Evolutionary conservation across 306 rosid species (phyloP).

Genomic region (Luffa acutangula): DNA sequence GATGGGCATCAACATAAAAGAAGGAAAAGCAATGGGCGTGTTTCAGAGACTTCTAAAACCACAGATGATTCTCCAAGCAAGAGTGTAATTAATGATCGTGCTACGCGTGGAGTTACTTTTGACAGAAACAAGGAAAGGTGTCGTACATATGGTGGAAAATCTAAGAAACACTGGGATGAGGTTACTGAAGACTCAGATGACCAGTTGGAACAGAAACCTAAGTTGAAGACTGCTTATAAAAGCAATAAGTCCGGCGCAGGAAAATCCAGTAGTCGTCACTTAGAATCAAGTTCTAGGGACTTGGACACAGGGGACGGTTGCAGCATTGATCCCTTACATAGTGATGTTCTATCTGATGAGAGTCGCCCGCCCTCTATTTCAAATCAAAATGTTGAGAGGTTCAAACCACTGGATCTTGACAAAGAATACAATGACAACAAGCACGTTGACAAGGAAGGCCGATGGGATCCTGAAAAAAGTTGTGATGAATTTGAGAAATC

Average conservation of each 20-base stretch:
- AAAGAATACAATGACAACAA: neutral
- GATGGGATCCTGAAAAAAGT: slow-evolving; percentile 9
- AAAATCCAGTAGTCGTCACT: neutral
- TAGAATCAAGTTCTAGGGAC: neutral
- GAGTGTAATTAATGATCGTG: neutral
- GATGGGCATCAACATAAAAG: slow-evolving; percentile 19
- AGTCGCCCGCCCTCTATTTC: neutral
- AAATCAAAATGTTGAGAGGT: neutral
- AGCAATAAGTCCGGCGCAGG: neutral
- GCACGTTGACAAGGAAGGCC: neutral
- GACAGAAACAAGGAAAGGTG: neutral
- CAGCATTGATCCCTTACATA: neutral
- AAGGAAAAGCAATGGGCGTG: neutral
- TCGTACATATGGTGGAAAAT: neutral
- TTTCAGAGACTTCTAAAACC: neutral
- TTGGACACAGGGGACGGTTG: neutral
- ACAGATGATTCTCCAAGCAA: neutral
- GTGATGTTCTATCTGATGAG: neutral
- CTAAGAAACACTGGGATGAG: neutral
- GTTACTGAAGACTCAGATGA: neutral
- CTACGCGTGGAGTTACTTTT: neutral
- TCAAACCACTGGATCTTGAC: slow-evolving; percentile 1
- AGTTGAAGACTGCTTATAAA: neutral
- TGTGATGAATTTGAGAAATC: neutral
- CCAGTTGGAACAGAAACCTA: neutral